phyloP scores from a whole-genome alignment of 495 filamentous ascomycete genomes.

The Tirmania nivea region DNA sequence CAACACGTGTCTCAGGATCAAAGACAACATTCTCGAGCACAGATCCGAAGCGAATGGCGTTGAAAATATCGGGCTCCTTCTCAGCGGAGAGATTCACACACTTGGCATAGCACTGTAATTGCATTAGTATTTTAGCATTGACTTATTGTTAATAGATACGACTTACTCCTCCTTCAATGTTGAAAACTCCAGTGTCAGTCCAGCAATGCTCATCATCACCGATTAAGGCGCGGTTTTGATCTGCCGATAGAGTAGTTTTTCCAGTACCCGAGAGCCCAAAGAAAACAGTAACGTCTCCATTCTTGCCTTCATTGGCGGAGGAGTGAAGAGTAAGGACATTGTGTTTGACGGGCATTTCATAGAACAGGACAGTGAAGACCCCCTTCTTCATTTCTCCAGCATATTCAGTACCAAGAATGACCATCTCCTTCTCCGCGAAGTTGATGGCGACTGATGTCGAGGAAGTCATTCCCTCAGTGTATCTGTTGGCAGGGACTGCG shows the following conservation, averaged over 20 bases:
- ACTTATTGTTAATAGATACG: slow-evolving; percentile 6
- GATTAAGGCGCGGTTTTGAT: slow-evolving; percentile 87
- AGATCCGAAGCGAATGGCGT: slow-evolving; percentile 88
- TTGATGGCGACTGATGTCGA: slow-evolving; percentile 72
- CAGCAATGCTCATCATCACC: slow-evolving; percentile 99
- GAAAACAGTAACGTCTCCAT: slow-evolving; percentile 91
- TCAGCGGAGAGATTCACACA: slow-evolving; percentile 92
- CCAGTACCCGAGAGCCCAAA: slow-evolving; percentile 96
- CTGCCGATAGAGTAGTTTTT: slow-evolving; percentile 94
- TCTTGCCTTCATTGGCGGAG: slow-evolving; percentile 71
- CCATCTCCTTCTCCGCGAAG: slow-evolving; percentile 84
- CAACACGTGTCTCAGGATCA: slow-evolving; percentile 65
- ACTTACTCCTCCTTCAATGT: slow-evolving; percentile 70
- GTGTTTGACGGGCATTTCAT: slow-evolving; percentile 99
- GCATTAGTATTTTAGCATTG: slow-evolving; percentile 1
- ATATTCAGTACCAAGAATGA: slow-evolving; percentile 97
- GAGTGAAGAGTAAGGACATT: slow-evolving; percentile 95
- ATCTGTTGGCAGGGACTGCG: slow-evolving; percentile 79
- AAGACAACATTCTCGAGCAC: slow-evolving; percentile 98
- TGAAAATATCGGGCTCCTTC: slow-evolving; percentile 97
- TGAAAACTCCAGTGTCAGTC: slow-evolving; percentile 92
- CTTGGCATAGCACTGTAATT: slow-evolving; percentile 68
- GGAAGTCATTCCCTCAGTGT: slow-evolving; percentile 95
- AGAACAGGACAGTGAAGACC: slow-evolving; percentile 96
- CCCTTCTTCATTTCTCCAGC: slow-evolving; percentile 99